These are phyloP conservation scores for Lyophyllum shimeji DNA, from an alignment of 768 basidiomycete species.

Conservation along the genomic window DNA sequence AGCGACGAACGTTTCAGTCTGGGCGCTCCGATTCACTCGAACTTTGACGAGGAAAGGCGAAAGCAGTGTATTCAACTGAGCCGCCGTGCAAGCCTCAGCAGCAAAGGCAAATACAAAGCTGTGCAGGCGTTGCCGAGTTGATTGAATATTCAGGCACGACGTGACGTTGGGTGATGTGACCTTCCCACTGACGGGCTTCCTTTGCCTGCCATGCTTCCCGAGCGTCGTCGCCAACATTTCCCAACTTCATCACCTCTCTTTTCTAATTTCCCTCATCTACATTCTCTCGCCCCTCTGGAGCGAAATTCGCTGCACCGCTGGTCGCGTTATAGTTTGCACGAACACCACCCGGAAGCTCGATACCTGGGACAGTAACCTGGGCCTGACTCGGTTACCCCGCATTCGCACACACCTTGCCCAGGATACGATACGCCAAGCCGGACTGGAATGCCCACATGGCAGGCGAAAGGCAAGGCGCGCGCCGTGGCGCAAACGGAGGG, in stretches of 20 bases:
- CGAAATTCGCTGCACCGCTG: not conserved
- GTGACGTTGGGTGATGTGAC: not conserved
- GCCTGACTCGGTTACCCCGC: not conserved
- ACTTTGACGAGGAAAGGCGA: not conserved
- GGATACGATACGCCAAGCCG: no score
- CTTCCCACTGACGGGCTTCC: not conserved
- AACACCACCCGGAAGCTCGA: not conserved
- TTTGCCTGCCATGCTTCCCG: not conserved
- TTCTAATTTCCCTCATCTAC: not conserved
- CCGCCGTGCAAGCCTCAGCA: not conserved
- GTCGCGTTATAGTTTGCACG: not conserved
- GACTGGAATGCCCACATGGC: not conserved
- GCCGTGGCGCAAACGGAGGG: constrained; percentile 31
- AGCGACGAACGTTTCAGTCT: no score
- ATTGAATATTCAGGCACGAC: not conserved
- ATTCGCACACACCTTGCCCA: not conserved
- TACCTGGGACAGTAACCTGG: not conserved
- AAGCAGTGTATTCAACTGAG: not conserved
- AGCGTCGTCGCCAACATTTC: not conserved
- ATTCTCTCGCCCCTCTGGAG: not conserved
- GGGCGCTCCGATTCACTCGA: no score
- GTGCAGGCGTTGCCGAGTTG: not conserved
- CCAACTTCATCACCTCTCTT: not conserved
- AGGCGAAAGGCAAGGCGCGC: constrained; percentile 19
- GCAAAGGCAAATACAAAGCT: not conserved